Evolutionary conservation across 2,329 filamentous ascomycete species (phyloP), one percentile per base, ranked within the genome.

Genomic region (Ophiocordyceps camponoti-rufipedis): DNA sequence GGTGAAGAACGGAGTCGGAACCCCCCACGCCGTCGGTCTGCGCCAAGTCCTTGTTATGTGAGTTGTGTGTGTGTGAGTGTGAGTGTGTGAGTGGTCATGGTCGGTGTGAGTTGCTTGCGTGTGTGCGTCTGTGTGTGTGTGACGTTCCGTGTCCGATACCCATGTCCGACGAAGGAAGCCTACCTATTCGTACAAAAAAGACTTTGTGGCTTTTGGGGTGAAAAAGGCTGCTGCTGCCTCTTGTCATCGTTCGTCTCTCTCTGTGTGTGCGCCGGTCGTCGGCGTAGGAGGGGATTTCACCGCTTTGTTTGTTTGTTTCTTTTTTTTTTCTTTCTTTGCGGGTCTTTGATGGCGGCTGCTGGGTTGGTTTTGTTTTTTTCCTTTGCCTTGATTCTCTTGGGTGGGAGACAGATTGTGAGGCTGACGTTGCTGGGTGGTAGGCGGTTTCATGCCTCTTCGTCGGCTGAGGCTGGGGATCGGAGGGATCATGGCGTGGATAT

Each of bases 381-480:
- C n/a, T n/a, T n/a, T n/a, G n/a, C n/a, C n/a, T n/a, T n/a, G n/a
- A n/a, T n/a, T n/a, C n/a, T n/a, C n/a, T n/a, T n/a, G n/a, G 31
- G 31, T 10, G 31, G 31, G 31, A 14, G n/a, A n/a, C n/a, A n/a
- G n/a, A 10, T 33, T 7, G 31, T 33, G 31, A 23, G 23, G 23
- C 23, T 23, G 23, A 23, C 23, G n/a, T n/a, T n/a, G n/a, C 5
- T 23, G 23, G 23, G 23, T 3, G 23, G 50, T 16, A 52, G 54
- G 40, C 53, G 57, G 33, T 52, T 56, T 40, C 54, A 56, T 28
- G 16, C 40, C 40, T 55, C 58, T 44, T 54, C 57, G 32, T 58
- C 56, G 32, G 54, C 59, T 38, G 64, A 69, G 51, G 60, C 62
- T 47, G 64, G 61, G 19, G 55, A 51, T 23, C 57, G 58, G 31